Evolutionary conservation across 2,329 filamentous ascomycete species (phyloP), one percentile per base, ranked within the genome.

Genomic region (Cercospora berteroae): DNA sequence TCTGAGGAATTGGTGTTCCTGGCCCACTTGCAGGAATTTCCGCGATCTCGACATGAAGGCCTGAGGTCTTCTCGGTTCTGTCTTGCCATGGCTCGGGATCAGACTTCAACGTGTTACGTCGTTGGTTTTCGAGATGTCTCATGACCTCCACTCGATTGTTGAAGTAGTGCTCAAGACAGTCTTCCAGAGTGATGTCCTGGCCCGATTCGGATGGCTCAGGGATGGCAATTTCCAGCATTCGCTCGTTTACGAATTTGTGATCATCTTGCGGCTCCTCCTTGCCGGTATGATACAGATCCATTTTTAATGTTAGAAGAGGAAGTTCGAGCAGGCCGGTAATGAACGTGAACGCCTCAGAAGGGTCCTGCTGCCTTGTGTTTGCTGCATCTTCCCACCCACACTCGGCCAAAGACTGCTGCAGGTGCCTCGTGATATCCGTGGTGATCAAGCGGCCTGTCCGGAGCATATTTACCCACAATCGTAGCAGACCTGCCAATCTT

Each of bases 311-410:
- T 27, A 98, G 85, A 1, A 98, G 84, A 6, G 95, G 95, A 16
- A 98, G 80, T 73, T 96, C 90, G 20, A 99, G 85, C 23, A 90
- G 93, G 72, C 93, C 94, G 0, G 94, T 97, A 70, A 99, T 93
- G 77, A 97, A 97, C 0, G 90, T 92, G 77, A 98, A 98, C 0
- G 94, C 94, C 79, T 99, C 95, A 0, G 95, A 97, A 0, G 93
- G 92, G 79, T 99, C 95, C 80, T 99, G 95, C 76, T 98, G 95
- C 73, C 89, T 86, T n/a, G 92, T 77, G 66, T 86, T 80, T 23
- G 86, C 86, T 57, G 94, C 94, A 66, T 96, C 93, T 72, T 86
- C 82, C 95, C 95, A 98, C 4, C 94, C 95, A 77, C 94, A 97
- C 63, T 89, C 90, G 18, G 90, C 89, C 44, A 98, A 80, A 9